Conservation (phyloP, 352 stramenopile genomes). For the Thalassiosira allenii region DNA sequence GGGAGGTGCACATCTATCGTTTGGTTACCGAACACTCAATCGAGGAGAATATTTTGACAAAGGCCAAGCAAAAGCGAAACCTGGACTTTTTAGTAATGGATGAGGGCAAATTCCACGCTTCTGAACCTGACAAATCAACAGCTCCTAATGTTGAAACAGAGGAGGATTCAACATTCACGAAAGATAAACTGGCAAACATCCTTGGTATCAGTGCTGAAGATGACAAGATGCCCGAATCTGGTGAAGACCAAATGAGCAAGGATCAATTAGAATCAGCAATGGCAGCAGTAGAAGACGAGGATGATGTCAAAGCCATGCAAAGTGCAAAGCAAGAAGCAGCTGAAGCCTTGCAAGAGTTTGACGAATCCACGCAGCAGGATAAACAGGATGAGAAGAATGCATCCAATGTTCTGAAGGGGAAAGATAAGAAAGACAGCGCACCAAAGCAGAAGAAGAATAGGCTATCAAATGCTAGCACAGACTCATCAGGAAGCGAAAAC, state of each 20-base stretch:
- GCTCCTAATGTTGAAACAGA: conserved; percentile 79
- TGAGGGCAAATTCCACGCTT: conserved; percentile 86
- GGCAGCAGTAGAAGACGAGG: conserved; percentile 94
- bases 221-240: conserved; percentile 38
- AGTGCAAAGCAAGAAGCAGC: conserved; percentile 87
- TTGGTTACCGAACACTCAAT: conserved; percentile 97
- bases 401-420: conserved; percentile 56
- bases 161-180: conserved; percentile 72
- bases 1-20: conserved; percentile 99
- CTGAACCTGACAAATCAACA: conserved; percentile 77
- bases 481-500: conserved; percentile 39
- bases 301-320: conserved; percentile 93
- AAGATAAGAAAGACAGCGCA: conserved; percentile 74
- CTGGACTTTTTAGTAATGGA: conserved; percentile 94
- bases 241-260: conserved; percentile 71
- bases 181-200: conserved; percentile 90
- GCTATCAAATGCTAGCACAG: conserved; percentile 15
- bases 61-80: conserved; percentile 96
- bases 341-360: conserved; percentile 88
- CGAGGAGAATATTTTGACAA: conserved; percentile 99
- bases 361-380: conserved; percentile 84
- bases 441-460: conserved; percentile 32
- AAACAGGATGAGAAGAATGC: conserved; percentile 55
- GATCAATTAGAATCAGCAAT: conserved; percentile 93
- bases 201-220: conserved; percentile 84